phyloP scores from a whole-genome alignment of 1,139 yeast species.

The Zygotorulaspora mrakii region DNA sequence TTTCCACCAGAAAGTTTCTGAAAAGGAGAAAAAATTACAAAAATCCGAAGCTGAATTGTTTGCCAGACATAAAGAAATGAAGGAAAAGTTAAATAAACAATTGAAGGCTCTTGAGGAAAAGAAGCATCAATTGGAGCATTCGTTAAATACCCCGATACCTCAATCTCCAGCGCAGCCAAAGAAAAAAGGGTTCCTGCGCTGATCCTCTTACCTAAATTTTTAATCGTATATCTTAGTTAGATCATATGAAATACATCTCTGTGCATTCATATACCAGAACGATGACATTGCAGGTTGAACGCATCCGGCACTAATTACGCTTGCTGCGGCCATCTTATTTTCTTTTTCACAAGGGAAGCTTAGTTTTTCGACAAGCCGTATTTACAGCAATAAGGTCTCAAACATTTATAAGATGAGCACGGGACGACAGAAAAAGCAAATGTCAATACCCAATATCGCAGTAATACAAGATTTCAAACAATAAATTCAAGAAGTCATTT shows the following conservation, averaged over 20 bases:
- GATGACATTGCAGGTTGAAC: too few relatives aligned
- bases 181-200: conserved; percentile 62
- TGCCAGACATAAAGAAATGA: conserved; percentile 94
- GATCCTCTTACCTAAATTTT: too few relatives aligned
- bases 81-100: conserved; percentile 86
- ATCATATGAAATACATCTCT: too few relatives aligned
- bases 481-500: conserved; percentile 36
- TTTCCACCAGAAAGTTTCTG: conserved; percentile 93
- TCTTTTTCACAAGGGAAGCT: too few relatives aligned
- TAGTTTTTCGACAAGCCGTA: background rate
- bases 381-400: conserved; percentile 8
- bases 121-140: conserved; percentile 75
- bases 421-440: background rate
- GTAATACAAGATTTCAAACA: too few relatives aligned
- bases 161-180: conserved; percentile 47
- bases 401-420: conserved; percentile 2
- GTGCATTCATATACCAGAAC: too few relatives aligned
- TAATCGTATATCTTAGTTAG: too few relatives aligned
- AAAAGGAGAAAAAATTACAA: conserved; percentile 95
- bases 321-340: too few relatives aligned
- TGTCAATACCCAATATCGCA: too few relatives aligned
- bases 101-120: conserved; percentile 87
- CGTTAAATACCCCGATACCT: conserved; percentile 43
- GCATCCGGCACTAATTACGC: too few relatives aligned
- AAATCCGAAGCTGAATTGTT: conserved; percentile 96